These are phyloP conservation scores for Sergeia podlipaevii DNA, from an alignment of 208 protist genomes.

Conservation along the genomic window DNA sequence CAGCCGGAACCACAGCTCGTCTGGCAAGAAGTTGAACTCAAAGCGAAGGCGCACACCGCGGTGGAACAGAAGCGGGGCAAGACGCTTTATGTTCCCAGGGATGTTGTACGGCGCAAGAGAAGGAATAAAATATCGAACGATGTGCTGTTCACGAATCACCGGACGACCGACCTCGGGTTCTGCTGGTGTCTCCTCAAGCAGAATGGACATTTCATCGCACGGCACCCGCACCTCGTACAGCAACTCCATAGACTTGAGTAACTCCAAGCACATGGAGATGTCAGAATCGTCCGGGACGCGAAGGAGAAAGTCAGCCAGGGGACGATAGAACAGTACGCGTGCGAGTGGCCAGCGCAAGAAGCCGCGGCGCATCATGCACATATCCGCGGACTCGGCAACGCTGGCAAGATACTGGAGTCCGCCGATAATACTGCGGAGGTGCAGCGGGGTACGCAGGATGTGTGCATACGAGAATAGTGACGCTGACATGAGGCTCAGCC, in stretches of 20 bases:
- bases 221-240: conserved; percentile 62
- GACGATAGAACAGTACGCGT: conserved; percentile 59
- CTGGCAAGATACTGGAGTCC: conserved; percentile 81
- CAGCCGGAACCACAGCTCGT: conserved; percentile 86
- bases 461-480: conserved; percentile 86
- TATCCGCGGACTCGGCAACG: conserved; percentile 66
- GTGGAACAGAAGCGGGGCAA: conserved; percentile 78
- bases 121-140: conserved; percentile 81
- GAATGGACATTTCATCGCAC: conserved; percentile 57
- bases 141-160: conserved; percentile 17
- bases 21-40: conserved; percentile 85
- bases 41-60: conserved; percentile 64
- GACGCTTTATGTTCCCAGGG: conserved; percentile 40
- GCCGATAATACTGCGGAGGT: conserved; percentile 80
- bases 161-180: conserved; percentile 35
- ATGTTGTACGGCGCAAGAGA: conserved; percentile 61
- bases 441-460: conserved; percentile 73
- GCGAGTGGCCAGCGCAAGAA: conserved; percentile 77
- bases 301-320: conserved; percentile 54
- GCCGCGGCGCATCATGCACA: conserved; percentile 69
- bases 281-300: conserved; percentile 68
- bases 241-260: conserved; percentile 72
- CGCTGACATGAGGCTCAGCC: conserved; percentile 76
- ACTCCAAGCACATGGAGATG: conserved; percentile 69
- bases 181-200: conserved; percentile 63